Percentiles rank a stretch among this genome's conserved stretches.
Evolutionary conservation across 2,329 filamentous ascomycete species (phyloP).

Genomic region (Xylariaceae sp.): DNA sequence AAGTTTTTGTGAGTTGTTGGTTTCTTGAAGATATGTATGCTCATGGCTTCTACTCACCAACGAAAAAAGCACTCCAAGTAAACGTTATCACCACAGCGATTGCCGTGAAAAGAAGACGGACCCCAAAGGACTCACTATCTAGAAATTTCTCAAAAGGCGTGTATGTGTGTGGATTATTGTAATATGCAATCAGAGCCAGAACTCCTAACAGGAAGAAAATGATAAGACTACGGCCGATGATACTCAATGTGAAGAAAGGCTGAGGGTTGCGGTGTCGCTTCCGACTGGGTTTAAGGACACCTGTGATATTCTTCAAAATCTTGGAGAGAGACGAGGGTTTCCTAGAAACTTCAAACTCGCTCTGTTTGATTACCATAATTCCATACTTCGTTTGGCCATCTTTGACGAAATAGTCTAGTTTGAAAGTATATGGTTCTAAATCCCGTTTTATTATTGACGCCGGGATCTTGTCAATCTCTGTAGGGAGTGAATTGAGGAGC

Average conservation of each 20-base stretch:
- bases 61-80: slow-evolving; percentile 37
- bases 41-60: slow-evolving; percentile 24
- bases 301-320: neutral
- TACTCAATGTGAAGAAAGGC: slow-evolving; percentile 39
- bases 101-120: slow-evolving; percentile 40
- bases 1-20: neutral
- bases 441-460: slow-evolving; percentile 6
- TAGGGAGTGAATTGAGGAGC: slow-evolving; percentile 8
- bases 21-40: neutral
- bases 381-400: slow-evolving; percentile 10
- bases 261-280: slow-evolving; percentile 8
- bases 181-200: slow-evolving; percentile 37
- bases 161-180: slow-evolving; percentile 32
- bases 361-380: slow-evolving; percentile 11
- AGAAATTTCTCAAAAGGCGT: slow-evolving; percentile 41
- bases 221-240: slow-evolving; percentile 48
- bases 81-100: slow-evolving; percentile 39
- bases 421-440: slow-evolving; percentile 6
- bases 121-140: slow-evolving; percentile 37
- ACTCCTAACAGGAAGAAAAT: slow-evolving; percentile 21
- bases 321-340: neutral
- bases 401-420: slow-evolving; percentile 7
- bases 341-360: neutral
- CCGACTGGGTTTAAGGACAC: neutral
- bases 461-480: slow-evolving; percentile 2